Evolutionary conservation across 768 basidiomycete species (phyloP).

Genomic region (Boletus sp.): DNA sequence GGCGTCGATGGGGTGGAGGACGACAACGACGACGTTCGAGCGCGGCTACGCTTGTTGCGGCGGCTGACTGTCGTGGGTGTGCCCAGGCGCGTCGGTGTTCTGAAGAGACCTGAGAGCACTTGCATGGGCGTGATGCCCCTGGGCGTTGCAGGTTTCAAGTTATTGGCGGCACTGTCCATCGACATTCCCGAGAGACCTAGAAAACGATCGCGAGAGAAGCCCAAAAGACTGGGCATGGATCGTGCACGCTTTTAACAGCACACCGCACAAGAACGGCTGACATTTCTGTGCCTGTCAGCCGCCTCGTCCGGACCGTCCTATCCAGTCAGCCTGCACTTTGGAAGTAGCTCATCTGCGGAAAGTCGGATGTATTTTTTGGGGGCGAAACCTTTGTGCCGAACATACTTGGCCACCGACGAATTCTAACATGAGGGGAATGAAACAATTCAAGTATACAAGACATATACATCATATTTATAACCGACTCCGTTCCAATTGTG

Average conservation of each 20-base stretch:
- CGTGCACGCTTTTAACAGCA: not conserved
- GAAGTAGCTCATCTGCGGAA: not conserved
- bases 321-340: not conserved
- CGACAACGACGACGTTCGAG: constrained; percentile 4
- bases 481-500: not conserved
- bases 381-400: not conserved
- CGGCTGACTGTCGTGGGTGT: constrained; percentile 20
- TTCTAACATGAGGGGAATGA: not conserved
- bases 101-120: constrained; percentile 19
- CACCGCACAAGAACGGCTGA: constrained; percentile 5
- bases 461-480: not conserved
- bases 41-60: constrained; percentile 20
- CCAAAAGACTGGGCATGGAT: not conserved
- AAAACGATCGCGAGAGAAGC: not conserved
- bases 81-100: constrained; percentile 23
- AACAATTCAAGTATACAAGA: not conserved
- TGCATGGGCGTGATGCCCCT: constrained; percentile 11
- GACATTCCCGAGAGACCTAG: constrained; percentile 9
- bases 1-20: constrained; percentile 12
- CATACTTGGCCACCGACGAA: too few relatives aligned
- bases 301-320: not conserved
- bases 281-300: constrained; percentile 6
- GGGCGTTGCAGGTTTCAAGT: constrained; percentile 7
- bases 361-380: not conserved
- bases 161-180: not conserved